phyloP scores from a whole-genome alignment of 2,329 filamentous ascomycete species.

The Botrytis porri region DNA sequence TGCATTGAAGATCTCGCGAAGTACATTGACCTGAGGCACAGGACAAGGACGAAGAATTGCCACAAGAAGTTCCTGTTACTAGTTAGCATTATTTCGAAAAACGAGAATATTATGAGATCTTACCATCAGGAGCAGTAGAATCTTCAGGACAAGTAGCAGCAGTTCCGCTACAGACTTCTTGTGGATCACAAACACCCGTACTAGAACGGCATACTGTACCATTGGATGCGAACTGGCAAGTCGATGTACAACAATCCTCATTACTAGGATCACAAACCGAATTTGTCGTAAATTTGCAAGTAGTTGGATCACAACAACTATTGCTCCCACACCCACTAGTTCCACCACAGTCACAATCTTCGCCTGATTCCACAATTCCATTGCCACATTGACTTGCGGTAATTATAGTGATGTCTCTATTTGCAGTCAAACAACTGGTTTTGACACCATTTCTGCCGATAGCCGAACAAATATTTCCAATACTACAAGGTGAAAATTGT shows the following conservation, averaged over 20 bases:
- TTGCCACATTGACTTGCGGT: constrained; percentile 88
- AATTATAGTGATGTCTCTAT: constrained; percentile 77
- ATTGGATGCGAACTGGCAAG: constrained; percentile 65
- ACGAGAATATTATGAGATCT: constrained; percentile 14
- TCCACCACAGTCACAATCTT: constrained; percentile 95
- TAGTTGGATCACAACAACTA: constrained; percentile 76
- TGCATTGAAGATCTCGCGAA: constrained; percentile 84
- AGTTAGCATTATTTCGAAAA: constrained; percentile 23
- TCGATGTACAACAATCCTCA: constrained; percentile 72
- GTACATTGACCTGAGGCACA: constrained; percentile 96
- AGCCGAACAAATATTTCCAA: constrained; percentile 92
- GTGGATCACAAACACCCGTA: constrained; percentile 78
- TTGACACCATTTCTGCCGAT: constrained; percentile 75
- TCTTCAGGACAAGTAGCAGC: constrained; percentile 73
- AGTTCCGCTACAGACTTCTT: constrained; percentile 76
- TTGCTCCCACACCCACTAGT: constrained; percentile 67
- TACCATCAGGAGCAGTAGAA: constrained; percentile 63
- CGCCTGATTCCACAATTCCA: constrained; percentile 89
- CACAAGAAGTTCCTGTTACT: constrained; percentile 58
- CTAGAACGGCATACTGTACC: constrained; percentile 76
- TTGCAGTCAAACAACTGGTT: constrained; percentile 75
- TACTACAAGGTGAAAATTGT: constrained; percentile 79
- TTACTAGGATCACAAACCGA: constrained; percentile 79
- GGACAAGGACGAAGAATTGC: constrained; percentile 52
- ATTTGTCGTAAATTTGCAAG: constrained; percentile 73